Evolutionary conservation across 352 stramenopile species (phyloP).

Genomic region (Globisporangium acanthophoron): DNA sequence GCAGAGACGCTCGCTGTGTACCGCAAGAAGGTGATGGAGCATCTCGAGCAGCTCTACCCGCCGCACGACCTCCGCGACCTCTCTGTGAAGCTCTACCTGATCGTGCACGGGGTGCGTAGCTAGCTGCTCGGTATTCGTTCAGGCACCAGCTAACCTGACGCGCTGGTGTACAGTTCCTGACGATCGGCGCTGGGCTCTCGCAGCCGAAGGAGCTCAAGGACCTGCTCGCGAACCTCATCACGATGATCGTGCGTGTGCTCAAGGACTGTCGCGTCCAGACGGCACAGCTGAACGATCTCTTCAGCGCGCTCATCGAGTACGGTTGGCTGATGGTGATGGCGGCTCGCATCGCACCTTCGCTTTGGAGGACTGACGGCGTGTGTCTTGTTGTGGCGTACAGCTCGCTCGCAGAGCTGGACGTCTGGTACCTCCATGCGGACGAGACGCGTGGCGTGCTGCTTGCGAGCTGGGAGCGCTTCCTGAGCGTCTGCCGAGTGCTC

Average conservation of each 20-base stretch:
- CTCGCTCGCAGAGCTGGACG: slow-evolving; percentile 50
- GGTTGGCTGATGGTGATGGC: background rate
- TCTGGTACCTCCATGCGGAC: slow-evolving; percentile 67
- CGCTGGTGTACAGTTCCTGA: slow-evolving; percentile 28
- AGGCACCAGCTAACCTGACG: background rate
- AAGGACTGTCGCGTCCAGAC: slow-evolving; percentile 45
- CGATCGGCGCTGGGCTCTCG: slow-evolving; percentile 67
- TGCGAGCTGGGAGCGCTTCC: slow-evolving; percentile 66
- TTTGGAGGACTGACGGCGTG: background rate
- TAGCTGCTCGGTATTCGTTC: background rate
- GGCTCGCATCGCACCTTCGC: background rate
- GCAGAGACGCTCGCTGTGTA: slow-evolving; percentile 49
- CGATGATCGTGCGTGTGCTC: slow-evolving; percentile 50
- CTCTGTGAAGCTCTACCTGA: slow-evolving; percentile 49
- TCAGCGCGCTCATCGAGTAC: slow-evolving; percentile 62
- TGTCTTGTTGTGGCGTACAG: slow-evolving; percentile 9
- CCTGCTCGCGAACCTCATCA: slow-evolving; percentile 54
- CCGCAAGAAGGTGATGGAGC: slow-evolving; percentile 33
- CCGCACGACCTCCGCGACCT: slow-evolving; percentile 21
- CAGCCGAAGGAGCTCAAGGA: slow-evolving; percentile 75
- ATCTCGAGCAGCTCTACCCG: slow-evolving; percentile 20
- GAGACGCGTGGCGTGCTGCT: slow-evolving; percentile 53
- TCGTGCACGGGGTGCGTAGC: slow-evolving; percentile 42
- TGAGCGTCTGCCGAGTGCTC: slow-evolving; percentile 53
- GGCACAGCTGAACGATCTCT: slow-evolving; percentile 45